Evolutionary conservation across 2,329 filamentous ascomycete genomes (phyloP).

Genomic region (Microascus cirrosus): DNA sequence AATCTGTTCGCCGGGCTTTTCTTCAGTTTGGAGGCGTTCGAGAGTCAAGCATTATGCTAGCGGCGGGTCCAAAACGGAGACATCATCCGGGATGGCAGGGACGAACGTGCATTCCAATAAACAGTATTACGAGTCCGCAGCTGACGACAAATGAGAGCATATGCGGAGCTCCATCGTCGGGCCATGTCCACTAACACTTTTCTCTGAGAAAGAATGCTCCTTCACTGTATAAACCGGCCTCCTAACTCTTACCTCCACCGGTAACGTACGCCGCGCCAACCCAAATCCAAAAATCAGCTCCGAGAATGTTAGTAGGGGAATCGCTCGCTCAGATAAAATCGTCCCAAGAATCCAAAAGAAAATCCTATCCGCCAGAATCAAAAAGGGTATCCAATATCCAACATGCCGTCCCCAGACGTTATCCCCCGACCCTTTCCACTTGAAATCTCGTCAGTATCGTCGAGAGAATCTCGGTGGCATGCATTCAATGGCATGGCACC

Average conservation of each 20-base stretch:
- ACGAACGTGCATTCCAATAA: no score
- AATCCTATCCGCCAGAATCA: neutral
- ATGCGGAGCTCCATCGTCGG: no score
- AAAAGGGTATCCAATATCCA: neutral
- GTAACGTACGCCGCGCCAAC: neutral
- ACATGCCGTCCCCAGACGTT: neutral
- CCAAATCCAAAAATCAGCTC: neutral
- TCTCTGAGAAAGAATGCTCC: neutral
- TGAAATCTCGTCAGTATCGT: neutral
- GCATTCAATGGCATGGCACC: neutral
- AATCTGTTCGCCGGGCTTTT: neutral
- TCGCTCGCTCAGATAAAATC: slow-evolving; percentile 1
- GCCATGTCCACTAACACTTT: no score
- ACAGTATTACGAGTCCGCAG: no score
- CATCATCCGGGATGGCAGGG: no score
- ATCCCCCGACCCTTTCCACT: neutral
- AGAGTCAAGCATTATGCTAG: neutral
- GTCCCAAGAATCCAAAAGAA: neutral
- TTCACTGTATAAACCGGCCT: neutral
- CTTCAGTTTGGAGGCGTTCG: neutral
- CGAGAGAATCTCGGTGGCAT: neutral
- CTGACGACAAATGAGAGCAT: no score
- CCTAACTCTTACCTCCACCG: neutral
- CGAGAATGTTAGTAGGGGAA: neutral
- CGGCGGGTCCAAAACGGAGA: no score